These are phyloP conservation scores for Discostella stelligera DNA, from an alignment of 352 stramenopile species.

Conservation along the genomic window DNA sequence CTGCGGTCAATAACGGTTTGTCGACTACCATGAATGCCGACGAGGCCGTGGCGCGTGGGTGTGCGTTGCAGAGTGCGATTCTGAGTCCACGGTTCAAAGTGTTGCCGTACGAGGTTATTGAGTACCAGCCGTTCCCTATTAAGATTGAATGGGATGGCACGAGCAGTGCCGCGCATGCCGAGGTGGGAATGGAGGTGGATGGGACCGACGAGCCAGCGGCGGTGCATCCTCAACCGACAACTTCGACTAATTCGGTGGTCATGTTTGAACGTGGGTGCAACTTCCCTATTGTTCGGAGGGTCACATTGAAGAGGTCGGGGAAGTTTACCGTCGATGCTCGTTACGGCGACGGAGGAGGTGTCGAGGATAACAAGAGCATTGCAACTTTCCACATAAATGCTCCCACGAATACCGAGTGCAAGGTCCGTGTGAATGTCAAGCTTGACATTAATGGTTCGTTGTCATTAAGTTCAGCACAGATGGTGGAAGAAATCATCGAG, in stretches of 20 bases:
- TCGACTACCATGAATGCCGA: conserved; percentile 99
- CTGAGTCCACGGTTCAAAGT: conserved; percentile 98
- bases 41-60: conserved; percentile 95
- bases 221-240: not conserved
- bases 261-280: conserved; percentile 95
- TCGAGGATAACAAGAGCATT: conserved; percentile 77
- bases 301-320: conserved; percentile 92
- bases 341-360: conserved; percentile 55
- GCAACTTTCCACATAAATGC: conserved; percentile 91
- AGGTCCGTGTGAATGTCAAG: conserved; percentile 96
- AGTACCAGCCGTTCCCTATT: conserved; percentile 87
- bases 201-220: not conserved
- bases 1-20: conserved; percentile 94
- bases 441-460: conserved; percentile 97
- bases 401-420: conserved; percentile 86
- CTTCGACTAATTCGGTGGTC: conserved; percentile 86
- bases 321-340: conserved; percentile 89
- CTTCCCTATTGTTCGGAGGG: conserved; percentile 95
- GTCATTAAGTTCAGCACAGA: conserved; percentile 91
- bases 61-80: conserved; percentile 97
- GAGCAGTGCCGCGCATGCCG: conserved; percentile 72
- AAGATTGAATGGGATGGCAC: conserved; percentile 90
- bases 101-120: conserved; percentile 85
- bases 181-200: conserved; percentile 86
- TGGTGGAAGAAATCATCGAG: conserved; percentile 95